These are phyloP conservation scores for Venturia asperata DNA, from an alignment of 2,329 filamentous ascomycete species.

Conservation along the genomic window DNA sequence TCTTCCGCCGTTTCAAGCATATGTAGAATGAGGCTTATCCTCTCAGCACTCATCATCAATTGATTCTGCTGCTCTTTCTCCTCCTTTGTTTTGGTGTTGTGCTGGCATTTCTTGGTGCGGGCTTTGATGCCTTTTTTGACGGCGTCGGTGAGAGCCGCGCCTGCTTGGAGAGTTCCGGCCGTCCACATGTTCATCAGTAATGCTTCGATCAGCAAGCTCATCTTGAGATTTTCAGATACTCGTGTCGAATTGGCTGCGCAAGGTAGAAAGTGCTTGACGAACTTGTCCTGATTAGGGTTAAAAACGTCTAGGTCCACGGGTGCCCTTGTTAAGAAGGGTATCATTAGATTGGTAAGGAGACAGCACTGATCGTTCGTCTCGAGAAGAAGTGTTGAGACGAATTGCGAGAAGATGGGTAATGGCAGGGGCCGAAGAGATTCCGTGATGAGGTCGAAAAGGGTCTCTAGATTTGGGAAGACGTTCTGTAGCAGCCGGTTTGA, in stretches of 20 bases:
- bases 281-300: conserved; percentile 42
- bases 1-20: conserved; percentile 1
- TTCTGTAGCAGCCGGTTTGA: conserved; percentile 35
- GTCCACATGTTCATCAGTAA: conserved; percentile 48
- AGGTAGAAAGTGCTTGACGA: conserved; percentile 57
- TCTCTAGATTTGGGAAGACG: conserved; percentile 44
- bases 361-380: conserved; percentile 40
- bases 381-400: conserved; percentile 45
- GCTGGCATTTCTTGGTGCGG: conserved; percentile 9
- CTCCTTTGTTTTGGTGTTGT: conserved; percentile 5
- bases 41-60: conserved; percentile 17
- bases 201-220: conserved; percentile 61
- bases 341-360: conserved; percentile 42
- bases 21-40: conserved; percentile 5
- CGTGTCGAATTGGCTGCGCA: conserved; percentile 56
- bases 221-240: conserved; percentile 62
- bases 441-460: conserved; percentile 54
- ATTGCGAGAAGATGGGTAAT: conserved; percentile 49
- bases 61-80: not conserved
- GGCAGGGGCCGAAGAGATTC: conserved; percentile 53
- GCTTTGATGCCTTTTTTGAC: conserved; percentile 16
- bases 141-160: not conserved
- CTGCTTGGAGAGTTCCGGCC: not conserved
- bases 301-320: conserved; percentile 35
- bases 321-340: conserved; percentile 41